Evolutionary conservation across 805 yeast genomes (phyloP).

Genomic region (Ogataea saltuana): DNA sequence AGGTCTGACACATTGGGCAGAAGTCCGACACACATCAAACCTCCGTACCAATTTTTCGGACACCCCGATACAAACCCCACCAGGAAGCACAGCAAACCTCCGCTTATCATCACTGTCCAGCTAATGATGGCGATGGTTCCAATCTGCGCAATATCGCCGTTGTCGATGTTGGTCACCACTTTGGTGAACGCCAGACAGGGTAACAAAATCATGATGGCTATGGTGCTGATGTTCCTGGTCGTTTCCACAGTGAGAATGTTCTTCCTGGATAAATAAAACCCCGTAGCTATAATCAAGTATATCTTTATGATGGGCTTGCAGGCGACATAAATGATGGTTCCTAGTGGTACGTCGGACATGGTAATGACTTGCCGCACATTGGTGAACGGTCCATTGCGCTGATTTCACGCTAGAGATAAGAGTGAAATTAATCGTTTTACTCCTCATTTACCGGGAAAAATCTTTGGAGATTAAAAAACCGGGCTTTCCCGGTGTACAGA

Average conservation of each 20-base stretch:
- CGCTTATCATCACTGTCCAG: constrained; percentile 44
- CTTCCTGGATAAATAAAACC: constrained; percentile 61
- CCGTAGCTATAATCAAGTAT: constrained; percentile 67
- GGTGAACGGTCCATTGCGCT: neutral
- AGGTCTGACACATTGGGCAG: constrained; percentile 80
- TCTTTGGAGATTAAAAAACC: too few species aligned
- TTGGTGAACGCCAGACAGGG: constrained; percentile 79
- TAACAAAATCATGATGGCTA: constrained; percentile 65
- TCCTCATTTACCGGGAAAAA: too few species aligned
- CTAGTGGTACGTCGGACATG: constrained; percentile 41
- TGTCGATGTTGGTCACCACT: constrained; percentile 63
- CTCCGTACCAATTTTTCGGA: constrained; percentile 78
- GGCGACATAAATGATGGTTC: constrained; percentile 72
- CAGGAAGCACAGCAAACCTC: constrained; percentile 43
- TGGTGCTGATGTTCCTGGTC: constrained; percentile 66
- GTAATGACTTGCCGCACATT: neutral
- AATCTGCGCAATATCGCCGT: constrained; percentile 65
- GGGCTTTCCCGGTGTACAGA: too few species aligned
- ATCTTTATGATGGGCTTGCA: constrained; percentile 87
- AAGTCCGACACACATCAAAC: constrained; percentile 64
- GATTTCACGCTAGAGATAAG: neutral
- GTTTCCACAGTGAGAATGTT: constrained; percentile 67
- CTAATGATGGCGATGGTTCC: constrained; percentile 63
- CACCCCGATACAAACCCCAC: constrained; percentile 52
- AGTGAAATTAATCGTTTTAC: too few species aligned